These are phyloP conservation scores for Podaxis pistillaris DNA, from an alignment of 768 basidiomycete species.

Conservation along the genomic window DNA sequence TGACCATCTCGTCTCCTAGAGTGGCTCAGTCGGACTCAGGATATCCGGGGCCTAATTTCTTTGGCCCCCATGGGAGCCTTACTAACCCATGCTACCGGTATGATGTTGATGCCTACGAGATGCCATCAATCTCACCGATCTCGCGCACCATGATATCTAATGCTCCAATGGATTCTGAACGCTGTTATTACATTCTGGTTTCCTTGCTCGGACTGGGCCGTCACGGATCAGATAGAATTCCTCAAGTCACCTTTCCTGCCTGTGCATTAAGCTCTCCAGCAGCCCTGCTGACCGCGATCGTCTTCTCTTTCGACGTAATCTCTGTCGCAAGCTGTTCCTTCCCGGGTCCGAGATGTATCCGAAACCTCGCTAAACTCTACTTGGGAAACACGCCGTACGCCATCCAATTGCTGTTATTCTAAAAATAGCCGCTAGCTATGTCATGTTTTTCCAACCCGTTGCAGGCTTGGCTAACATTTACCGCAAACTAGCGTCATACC, in stretches of 20 bases:
- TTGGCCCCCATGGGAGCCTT: too few species aligned
- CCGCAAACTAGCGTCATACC: constrained; percentile 27
- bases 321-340: constrained; percentile 43
- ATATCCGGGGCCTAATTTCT: too few species aligned
- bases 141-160: background rate
- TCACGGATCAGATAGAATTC: constrained; percentile 33
- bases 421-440: background rate
- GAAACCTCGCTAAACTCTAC: constrained; percentile 29
- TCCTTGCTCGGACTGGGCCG: constrained; percentile 43
- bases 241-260: constrained; percentile 36
- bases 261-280: constrained; percentile 37
- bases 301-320: constrained; percentile 49
- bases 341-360: constrained; percentile 39
- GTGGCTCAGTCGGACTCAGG: too few species aligned
- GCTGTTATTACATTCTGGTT: constrained; percentile 49
- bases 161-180: constrained; percentile 28
- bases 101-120: background rate
- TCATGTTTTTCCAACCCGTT: background rate
- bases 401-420: background rate
- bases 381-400: background rate
- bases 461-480: constrained; percentile 56
- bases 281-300: constrained; percentile 43
- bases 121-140: background rate
- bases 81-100: too few species aligned
- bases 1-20: background rate